phyloP scores from a whole-genome alignment of 1,284 basidiomycete genomes.

The Peniophora sp. region DNA sequence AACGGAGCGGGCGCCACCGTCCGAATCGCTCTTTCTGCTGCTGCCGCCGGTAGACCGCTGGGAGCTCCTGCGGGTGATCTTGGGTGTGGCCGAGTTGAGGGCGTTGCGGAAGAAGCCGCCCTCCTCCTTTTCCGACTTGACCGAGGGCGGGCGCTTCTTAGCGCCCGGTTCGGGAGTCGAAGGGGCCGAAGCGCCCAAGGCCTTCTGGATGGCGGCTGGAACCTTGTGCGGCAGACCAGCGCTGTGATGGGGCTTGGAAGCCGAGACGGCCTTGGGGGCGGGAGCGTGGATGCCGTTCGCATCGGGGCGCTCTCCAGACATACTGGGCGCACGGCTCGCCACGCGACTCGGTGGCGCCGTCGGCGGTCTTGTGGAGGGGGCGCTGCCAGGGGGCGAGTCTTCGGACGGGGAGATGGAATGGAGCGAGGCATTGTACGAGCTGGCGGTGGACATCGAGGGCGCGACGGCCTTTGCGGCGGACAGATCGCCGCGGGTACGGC shows the following conservation, averaged over 20 bases:
- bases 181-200: conserved; percentile 16
- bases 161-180: conserved; percentile 20
- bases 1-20: conserved; percentile 51
- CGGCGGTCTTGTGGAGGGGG: conserved; percentile 53
- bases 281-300: conserved; percentile 3
- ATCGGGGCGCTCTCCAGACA: conserved; percentile 21
- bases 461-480: conserved; percentile 22
- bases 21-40: conserved; percentile 63
- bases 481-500: conserved; percentile 41
- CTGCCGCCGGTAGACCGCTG: conserved; percentile 53
- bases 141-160: conserved; percentile 25
- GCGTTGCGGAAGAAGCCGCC: conserved; percentile 78
- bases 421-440: conserved; percentile 28
- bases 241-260: neutral
- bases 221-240: neutral
- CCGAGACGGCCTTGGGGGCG: neutral
- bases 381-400: conserved; percentile 54
- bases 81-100: conserved; percentile 61
- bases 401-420: conserved; percentile 38
- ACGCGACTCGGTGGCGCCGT: conserved; percentile 38
- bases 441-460: conserved; percentile 23
- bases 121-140: conserved; percentile 46
- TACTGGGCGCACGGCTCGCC: conserved; percentile 44
- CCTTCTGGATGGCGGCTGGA: conserved; percentile 7
- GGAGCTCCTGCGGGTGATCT: conserved; percentile 65